Evolutionary conservation across 306 rosid genomes (phyloP), one percentile per base, ranked within the genome.

Genomic region (Prunus salicina): DNA sequence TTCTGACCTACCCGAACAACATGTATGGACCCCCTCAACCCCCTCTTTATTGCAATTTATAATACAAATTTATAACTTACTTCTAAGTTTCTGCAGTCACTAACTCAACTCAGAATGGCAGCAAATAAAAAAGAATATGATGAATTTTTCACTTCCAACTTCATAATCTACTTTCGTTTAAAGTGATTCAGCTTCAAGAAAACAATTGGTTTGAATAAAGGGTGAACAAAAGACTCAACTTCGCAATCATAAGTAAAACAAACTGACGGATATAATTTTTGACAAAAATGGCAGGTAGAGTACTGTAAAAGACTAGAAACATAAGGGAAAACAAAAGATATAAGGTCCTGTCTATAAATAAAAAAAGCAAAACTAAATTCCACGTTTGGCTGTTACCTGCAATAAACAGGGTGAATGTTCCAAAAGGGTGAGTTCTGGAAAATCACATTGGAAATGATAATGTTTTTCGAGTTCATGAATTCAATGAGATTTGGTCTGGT

Each of bases 331-430:
- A 67, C 3, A 47, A 12, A 13, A 58, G 10, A 58, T 11, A 58
- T 25, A 13, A 61, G 15, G 5, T 43, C 64, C 51, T 34, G 8
- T 47, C 52, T 18, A 34, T 20, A 50, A 20, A 51, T 20, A 45
- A 30, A 58, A 24, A 47, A 3, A 3, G 14, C 50, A 19, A 5
- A 64, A 43, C 12, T 15, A 25, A 49, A 67, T 32, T 24, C 53
- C n/a, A 24, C 24, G 14, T 38, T 22, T 6, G 34, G 25, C 27
- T 43, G 20, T 78, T 89, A 95, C 97, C 92, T 91, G 96, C 93
- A 83, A 75, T 96, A 96, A 84, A 92, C 97, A 60, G 97, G 99
- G 80, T 96, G 97, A 69, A 92, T 86, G 84, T 96, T 96, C 99
- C 99, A 90, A 83, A 96, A 91, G 64, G 99, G 97, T 41, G 99